These are phyloP conservation scores for Arctium minus DNA, from an alignment of 129 eudicot genomes.

Conservation along the genomic window DNA sequence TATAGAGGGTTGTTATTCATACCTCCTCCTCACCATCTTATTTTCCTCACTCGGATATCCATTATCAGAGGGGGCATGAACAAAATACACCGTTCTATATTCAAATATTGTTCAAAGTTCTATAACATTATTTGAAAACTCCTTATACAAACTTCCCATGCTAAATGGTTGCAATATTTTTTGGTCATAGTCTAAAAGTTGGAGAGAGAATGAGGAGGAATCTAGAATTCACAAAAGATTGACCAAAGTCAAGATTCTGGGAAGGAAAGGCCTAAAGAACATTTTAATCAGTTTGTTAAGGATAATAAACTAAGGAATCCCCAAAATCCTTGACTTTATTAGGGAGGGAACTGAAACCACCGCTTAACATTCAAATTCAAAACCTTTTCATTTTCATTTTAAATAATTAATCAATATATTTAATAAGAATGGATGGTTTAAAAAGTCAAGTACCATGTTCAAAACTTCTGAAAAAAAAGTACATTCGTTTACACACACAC, in stretches of 20 bases:
- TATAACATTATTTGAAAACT: background rate
- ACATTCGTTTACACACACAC: background rate
- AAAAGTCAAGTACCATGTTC: background rate
- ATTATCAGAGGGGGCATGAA: no score
- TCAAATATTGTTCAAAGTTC: background rate
- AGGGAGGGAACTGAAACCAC: background rate
- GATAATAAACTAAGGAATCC: background rate
- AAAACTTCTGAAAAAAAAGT: background rate
- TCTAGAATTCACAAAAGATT: background rate
- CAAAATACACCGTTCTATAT: background rate
- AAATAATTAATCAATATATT: background rate
- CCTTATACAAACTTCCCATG: background rate
- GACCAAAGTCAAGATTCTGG: slow-evolving; percentile 12
- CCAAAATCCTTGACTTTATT: background rate
- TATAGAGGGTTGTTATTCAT: background rate
- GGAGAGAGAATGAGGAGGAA: background rate
- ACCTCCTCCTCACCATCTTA: no score
- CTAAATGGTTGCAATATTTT: background rate
- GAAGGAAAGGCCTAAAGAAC: background rate
- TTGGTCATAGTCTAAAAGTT: background rate
- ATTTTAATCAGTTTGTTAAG: no score
- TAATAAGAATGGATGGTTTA: background rate
- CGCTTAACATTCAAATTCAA: background rate
- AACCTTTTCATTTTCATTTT: background rate
- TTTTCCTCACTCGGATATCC: no score